Conservation (phyloP, 768 basidiomycete genomes). For the Nevesoporus exiguus region DNA sequence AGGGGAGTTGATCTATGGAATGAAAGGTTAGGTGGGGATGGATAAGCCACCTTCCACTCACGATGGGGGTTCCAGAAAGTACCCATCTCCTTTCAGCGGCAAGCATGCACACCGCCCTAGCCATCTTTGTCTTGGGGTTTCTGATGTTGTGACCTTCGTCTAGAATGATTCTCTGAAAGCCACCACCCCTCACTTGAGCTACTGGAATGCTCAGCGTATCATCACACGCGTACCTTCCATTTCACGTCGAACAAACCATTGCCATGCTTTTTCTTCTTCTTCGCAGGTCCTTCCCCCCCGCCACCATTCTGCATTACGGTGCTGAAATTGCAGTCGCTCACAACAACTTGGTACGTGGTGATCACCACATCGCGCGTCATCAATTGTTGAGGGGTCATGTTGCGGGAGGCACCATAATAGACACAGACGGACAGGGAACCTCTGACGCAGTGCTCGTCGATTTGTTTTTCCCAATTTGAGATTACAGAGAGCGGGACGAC, state of each 20-base stretch:
- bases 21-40: not conserved
- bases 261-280: slow-evolving; percentile 58
- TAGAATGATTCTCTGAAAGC: slow-evolving; percentile 69
- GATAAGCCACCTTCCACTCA: slow-evolving; percentile 37
- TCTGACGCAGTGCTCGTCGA: slow-evolving; percentile 63
- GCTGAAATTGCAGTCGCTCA: slow-evolving; percentile 45
- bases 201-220: not conserved
- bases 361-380: slow-evolving; percentile 72
- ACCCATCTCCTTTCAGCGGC: slow-evolving; percentile 75
- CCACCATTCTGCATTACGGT: slow-evolving; percentile 3
- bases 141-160: slow-evolving; percentile 90
- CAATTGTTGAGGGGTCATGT: slow-evolving; percentile 56
- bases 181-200: not conserved
- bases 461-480: slow-evolving; percentile 87
- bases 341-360: slow-evolving; percentile 77
- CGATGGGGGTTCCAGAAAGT: slow-evolving; percentile 85
- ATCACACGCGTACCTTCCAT: slow-evolving; percentile 64
- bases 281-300: slow-evolving; percentile 30
- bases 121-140: slow-evolving; percentile 84
- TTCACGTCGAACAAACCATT: slow-evolving; percentile 61
- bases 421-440: slow-evolving; percentile 52
- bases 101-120: slow-evolving; percentile 60
- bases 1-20: slow-evolving; percentile 70
- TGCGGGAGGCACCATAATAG: slow-evolving; percentile 72
- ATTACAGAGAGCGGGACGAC: slow-evolving; percentile 81